phyloP scores from a whole-genome alignment of 2,329 filamentous ascomycete species.

The Exserohilum turcica region DNA sequence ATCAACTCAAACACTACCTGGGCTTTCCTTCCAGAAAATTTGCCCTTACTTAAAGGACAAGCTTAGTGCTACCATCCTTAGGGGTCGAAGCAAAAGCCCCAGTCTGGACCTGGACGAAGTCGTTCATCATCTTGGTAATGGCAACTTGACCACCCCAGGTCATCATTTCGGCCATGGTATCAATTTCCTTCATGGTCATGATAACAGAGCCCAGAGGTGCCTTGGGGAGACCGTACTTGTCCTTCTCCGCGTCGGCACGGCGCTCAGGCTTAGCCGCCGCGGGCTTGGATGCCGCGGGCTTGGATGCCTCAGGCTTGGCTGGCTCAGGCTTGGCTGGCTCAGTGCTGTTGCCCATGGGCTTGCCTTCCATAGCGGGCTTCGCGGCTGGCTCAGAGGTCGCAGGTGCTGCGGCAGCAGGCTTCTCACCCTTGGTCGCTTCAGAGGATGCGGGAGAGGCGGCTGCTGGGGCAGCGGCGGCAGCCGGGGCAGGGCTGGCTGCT shows the following conservation, averaged over 20 bases:
- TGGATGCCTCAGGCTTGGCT: conserved; percentile 21
- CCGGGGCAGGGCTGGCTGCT: not conserved
- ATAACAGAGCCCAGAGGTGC: conserved; percentile 34
- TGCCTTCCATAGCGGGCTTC: conserved; percentile 2
- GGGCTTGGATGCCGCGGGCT: not conserved
- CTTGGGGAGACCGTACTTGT: conserved; percentile 26
- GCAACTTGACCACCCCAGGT: conserved; percentile 38
- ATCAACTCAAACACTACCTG: too few species aligned
- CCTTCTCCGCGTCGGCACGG: conserved; percentile 24
- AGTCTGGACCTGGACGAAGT: conserved; percentile 38
- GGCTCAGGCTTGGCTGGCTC: conserved; percentile 26
- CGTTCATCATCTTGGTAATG: conserved; percentile 44
- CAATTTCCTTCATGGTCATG: conserved; percentile 44
- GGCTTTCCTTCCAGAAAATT: too few species aligned
- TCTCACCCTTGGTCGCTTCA: not conserved
- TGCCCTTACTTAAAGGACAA: not conserved
- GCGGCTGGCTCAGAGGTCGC: not conserved
- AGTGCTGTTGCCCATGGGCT: conserved; percentile 15
- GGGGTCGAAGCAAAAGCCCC: conserved; percentile 3
- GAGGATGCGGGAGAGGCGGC: conserved; percentile 10
- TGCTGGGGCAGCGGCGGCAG: too few species aligned
- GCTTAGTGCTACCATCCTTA: conserved; percentile 1
- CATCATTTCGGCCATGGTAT: conserved; percentile 36
- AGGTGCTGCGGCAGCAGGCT: not conserved
- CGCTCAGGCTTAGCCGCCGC: conserved; percentile 6